Base-by-base conservation (phyloP, 495 filamentous ascomycete genomes). In the Lasiosphaeriaceae sp. region DNA sequence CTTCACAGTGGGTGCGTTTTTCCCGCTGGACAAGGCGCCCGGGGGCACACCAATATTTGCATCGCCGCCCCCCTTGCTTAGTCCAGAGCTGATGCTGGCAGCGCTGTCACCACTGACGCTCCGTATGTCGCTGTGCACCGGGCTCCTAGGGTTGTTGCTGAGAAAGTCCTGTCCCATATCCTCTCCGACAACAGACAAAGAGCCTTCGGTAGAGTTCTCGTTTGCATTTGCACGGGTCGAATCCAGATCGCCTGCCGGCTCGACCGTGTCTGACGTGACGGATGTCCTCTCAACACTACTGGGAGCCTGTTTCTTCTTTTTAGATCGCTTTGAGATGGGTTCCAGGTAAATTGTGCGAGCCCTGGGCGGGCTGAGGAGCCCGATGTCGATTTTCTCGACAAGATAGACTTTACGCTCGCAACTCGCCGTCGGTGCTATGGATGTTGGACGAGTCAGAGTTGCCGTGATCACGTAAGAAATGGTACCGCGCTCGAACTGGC, bases 401-500 rank as follows among this genome's bases (percentile, higher is more conserved):
- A 97, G 72, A 41, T 84, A 84, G 51, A 98, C 78, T 63, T 93
- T 93, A 46, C 82, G 78, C 62, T 93, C 88, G 73, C 87, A 92
- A 37, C 80, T 87, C 9, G 85, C 77, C 6, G 85, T 92, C 11
- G 93, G 84, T 26, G 88, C 83, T 55, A 96, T 91, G 14, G 92
- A 87, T 0, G 88, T 92, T 6, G 95, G 94, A 50, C 90, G 85
- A 9, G 95, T 98, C 47, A 97, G 66, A 23, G 91, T 97, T 44
- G 93, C 86, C 17, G 89, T 89, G 64, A 97, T 81, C 72, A 90
- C 83, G 73, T 97, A 98, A 8, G 87, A 87, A 63, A 98, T 90
- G 14, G 89, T 90, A 20, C 95, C 94, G 61, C 92, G 85, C 75
- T 98, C 95, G 69, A 98, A 98, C 92, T 97, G 69, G 23, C 41